A percentile compares a stretch with the other conserved stretches of the same genome.
phyloP scores from a whole-genome alignment of 176 grass and related monocot genomes.

The Puya raimondii region DNA sequence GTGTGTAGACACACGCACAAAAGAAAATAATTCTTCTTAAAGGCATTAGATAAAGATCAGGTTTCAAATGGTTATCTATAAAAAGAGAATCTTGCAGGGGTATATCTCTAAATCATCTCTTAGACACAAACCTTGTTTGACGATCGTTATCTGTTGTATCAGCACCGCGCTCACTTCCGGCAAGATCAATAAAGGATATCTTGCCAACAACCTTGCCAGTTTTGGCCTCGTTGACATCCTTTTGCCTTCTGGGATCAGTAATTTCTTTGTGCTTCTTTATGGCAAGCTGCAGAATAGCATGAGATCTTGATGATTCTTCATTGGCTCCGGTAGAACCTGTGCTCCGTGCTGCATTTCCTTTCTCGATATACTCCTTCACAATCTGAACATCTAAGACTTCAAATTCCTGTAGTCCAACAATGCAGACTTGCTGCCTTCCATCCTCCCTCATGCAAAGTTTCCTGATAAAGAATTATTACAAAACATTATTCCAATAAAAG shows the following conservation, averaged over 20 bases:
- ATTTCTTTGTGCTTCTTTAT: constrained; percentile 79
- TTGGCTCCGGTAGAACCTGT: constrained; percentile 94
- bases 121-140: constrained; percentile 58
- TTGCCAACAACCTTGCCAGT: constrained; percentile 78
- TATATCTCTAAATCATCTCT: background rate
- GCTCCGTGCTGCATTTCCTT: constrained; percentile 82
- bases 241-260: constrained; percentile 58
- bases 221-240: constrained; percentile 77
- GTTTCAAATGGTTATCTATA: background rate
- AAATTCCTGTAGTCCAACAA: constrained; percentile 95
- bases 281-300: constrained; percentile 92
- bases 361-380: constrained; percentile 97
- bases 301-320: constrained; percentile 96
- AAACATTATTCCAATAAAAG: constrained; percentile 1
- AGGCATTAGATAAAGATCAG: background rate
- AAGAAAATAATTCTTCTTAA: no score
- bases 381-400: constrained; percentile 94
- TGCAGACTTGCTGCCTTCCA: constrained; percentile 96
- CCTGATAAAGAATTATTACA: constrained; percentile 31
- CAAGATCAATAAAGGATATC: constrained; percentile 98
- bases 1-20: no score
- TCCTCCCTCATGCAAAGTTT: constrained; percentile 96
- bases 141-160: constrained; percentile 98
- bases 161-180: constrained; percentile 96
- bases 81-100: constrained; percentile 1